Conservation (phyloP, 176 grass and related monocot species). For the Oropetium thomaeum region DNA sequence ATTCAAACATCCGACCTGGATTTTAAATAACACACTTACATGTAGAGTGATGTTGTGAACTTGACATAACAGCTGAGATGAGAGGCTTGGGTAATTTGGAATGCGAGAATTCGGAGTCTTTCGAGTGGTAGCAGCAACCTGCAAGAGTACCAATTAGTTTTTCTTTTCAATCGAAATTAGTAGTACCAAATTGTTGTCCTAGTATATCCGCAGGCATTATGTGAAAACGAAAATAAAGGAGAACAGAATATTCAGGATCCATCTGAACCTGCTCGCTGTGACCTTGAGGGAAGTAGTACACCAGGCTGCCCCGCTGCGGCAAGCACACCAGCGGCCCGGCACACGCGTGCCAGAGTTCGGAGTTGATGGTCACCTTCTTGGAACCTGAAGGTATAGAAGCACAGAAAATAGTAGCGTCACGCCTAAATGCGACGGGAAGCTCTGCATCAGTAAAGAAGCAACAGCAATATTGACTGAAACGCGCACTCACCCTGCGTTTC, state of each 20-base stretch:
- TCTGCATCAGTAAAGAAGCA: neutral
- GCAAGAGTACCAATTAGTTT: too few relatives aligned
- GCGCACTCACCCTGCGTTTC: conserved; percentile 55
- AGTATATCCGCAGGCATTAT: neutral
- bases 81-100: conserved; percentile 81
- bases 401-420: neutral
- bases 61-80: conserved; percentile 94
- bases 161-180: too few relatives aligned
- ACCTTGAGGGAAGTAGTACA: conserved; percentile 92
- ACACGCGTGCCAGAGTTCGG: conserved; percentile 96
- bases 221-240: neutral
- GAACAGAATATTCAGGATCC: neutral
- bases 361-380: conserved; percentile 94
- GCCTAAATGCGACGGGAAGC: neutral
- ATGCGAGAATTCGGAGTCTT: conserved; percentile 75
- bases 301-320: conserved; percentile 82
- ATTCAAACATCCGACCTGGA: neutral
- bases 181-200: too few relatives aligned
- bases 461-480: neutral
- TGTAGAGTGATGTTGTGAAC: conserved; percentile 89
- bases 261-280: conserved; percentile 89
- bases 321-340: conserved; percentile 84
- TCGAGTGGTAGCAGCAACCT: conserved; percentile 91
- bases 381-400: conserved; percentile 35
- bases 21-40: conserved; percentile 36